Evolutionary conservation across 192 early-diverging fungal genomes (phyloP), one percentile per base, ranked within the genome.

Genomic region (Haplosporangium gracile): DNA sequence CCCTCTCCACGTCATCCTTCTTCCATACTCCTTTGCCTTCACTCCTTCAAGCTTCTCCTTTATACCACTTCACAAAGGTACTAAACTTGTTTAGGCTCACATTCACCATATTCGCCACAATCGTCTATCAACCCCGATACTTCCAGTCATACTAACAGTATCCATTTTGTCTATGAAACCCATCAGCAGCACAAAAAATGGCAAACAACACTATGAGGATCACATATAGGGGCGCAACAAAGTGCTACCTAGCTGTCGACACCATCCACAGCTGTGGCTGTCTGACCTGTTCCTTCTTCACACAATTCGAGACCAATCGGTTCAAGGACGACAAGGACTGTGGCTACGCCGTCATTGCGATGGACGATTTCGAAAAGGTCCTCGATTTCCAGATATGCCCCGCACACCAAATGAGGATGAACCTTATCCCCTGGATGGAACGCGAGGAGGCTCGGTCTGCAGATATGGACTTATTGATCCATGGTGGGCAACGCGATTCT

Each of bases 321-420:
- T 57, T 57, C n/a, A 57, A 57, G 55, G 55, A 57, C 8, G 55
- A 57, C n/a, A 57, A 57, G 55, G 55, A 57, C 55, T 57, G 55
- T 6, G 24, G 24, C 55, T 57, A 57, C 55, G 55, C 55, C 55
- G 55, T 57, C 55, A 57, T 57, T 10, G 55, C 55, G 0, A 57
- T 57, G 55, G 55, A 57, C n/a, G 55, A 57, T 0, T 26, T 26
- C 16, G 55, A 57, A 26, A 57, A 57, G n/a, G 55, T 57, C 16
- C 55, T 57, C 55, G 55, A 57, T 10, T 57, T 57, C n/a, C 55
- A 57, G n/a, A 6, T 57, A 24, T 57, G 55, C n/a, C n/a, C 55
- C 6, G 5, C 55, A 9, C 55, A 57, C n/a, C 55, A 57, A 9
- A 57, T 57, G 55, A n/a, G 55, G 1, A 57, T 57, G 55, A 57